These are phyloP conservation scores for Hypholoma sublateritium DNA, from an alignment of 768 basidiomycete genomes.

Conservation along the genomic window DNA sequence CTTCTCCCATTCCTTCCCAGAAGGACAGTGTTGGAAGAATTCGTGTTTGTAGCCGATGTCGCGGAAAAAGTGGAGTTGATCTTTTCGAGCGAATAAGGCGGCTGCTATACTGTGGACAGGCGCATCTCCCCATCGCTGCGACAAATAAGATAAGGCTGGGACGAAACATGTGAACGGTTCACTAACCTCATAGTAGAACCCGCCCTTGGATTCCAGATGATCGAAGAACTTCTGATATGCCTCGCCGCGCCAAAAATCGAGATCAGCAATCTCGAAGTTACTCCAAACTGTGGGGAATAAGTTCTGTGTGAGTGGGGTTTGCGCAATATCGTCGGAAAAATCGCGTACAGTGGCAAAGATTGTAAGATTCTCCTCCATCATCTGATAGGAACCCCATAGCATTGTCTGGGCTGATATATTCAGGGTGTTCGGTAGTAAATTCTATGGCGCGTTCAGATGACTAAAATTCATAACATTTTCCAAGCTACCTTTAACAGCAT, in stretches of 20 bases:
- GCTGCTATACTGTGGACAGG: conserved; percentile 77
- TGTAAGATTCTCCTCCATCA: conserved; percentile 62
- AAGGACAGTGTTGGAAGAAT: conserved; percentile 76
- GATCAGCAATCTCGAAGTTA: conserved; percentile 89
- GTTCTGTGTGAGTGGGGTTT: not conserved
- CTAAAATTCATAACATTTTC: conserved; percentile 1
- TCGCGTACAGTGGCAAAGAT: conserved; percentile 64
- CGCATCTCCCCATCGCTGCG: conserved; percentile 81
- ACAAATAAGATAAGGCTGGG: not conserved
- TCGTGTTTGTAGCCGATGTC: conserved; percentile 87
- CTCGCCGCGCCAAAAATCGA: conserved; percentile 86
- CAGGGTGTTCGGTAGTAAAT: conserved; percentile 64
- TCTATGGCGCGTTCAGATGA: conserved; percentile 37
- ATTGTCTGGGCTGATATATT: conserved; percentile 62
- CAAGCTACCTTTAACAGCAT: conserved; percentile 58
- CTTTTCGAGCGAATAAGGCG: conserved; percentile 69
- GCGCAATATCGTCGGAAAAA: not conserved
- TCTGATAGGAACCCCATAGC: conserved; percentile 76
- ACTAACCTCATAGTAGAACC: conserved; percentile 88
- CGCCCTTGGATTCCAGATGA: conserved; percentile 76
- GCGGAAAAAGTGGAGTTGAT: conserved; percentile 78
- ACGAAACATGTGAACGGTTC: not conserved
- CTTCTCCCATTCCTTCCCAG: conserved; percentile 50
- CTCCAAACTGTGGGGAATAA: conserved; percentile 63
- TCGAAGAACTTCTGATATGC: conserved; percentile 86